Base-by-base conservation (phyloP, 75 land plant species). In the Pinus tabuliformis region DNA sequence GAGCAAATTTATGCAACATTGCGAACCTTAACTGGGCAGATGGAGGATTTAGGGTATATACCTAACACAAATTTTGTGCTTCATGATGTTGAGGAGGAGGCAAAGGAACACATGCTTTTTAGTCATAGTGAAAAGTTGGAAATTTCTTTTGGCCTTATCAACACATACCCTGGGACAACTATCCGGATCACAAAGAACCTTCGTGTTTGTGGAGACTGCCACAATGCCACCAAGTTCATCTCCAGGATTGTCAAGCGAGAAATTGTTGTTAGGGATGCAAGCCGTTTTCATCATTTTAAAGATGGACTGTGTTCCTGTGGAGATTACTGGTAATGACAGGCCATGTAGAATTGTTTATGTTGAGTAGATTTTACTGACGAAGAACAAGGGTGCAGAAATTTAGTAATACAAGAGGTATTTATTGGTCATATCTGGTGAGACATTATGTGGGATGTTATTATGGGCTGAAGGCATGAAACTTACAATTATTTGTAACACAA, bases 221-320 rank as follows among this genome's bases (percentile, higher is more conserved):
- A 68, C 21, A 42, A 20, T 68, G 72, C 72, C 21, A 68, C 72
- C 72, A 68, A 68, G 72, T 42, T 68, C 52, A 68, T 68, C 72
- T 68, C 72, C 72, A 68, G 42, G 54, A 68, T 68, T 68, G 72
- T 68, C 42, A 45, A 17, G 39, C 49, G 72, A 45, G 49, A 68
- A 68, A 68, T 68, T 20, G 21, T 68, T 42, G 54, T 68, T 1
- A 68, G 72, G 49, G 72, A 68, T 68, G 72, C 14, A 8, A 68
- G 42, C 22, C 72, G 72, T 12, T 68, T 68, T 21, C 72, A 68
- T 68, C 72, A 68, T 68, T 68, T 68, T 22, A 68, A 68, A n/a
- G 42, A 68, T 42, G 72, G 72, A 68, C 72, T 68, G 9, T 68
- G 72, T 68, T 68, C 72, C 3, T 68, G 72, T 42, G 72, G 72